These are phyloP conservation scores for Globisporangium parvum DNA, from an alignment of 352 stramenopile genomes.

Conservation along the genomic window DNA sequence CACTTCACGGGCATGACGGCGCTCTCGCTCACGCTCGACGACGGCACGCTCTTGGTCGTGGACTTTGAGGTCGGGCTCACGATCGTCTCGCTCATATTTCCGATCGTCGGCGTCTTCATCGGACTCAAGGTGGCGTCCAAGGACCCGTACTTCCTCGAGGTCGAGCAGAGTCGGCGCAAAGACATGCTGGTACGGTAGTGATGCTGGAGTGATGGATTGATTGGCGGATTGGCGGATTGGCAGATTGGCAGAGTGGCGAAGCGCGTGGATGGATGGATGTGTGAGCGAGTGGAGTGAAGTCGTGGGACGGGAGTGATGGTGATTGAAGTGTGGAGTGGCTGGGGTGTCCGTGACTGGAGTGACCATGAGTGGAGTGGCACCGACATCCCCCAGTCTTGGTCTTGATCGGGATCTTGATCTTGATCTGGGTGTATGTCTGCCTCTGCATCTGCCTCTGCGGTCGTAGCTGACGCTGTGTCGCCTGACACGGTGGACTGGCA, in stretches of 20 bases:
- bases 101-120: conserved; percentile 43
- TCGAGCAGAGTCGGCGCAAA: conserved; percentile 41
- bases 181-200: conserved; percentile 5
- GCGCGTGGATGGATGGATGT: not conserved
- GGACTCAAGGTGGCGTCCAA: conserved; percentile 46
- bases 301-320: too few species aligned
- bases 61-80: conserved; percentile 52
- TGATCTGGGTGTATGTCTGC: too few species aligned
- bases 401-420: too few species aligned
- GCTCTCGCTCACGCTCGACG: conserved; percentile 22
- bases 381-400: too few species aligned
- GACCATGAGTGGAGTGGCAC: too few species aligned
- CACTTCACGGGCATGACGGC: conserved; percentile 69
- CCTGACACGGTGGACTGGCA: too few species aligned
- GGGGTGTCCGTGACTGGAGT: too few species aligned
- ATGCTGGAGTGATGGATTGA: not conserved
- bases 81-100: conserved; percentile 51
- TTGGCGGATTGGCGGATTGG: too few species aligned
- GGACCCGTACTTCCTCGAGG: conserved; percentile 53
- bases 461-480: too few species aligned
- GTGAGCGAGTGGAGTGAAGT: not conserved
- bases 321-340: too few species aligned
- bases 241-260: too few species aligned
- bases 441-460: too few species aligned
- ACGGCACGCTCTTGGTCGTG: conserved; percentile 31